Evolutionary conservation across 2,329 filamentous ascomycete species (phyloP), one percentile per base, ranked within the genome.

Genomic region (Colletotrichum sp.): DNA sequence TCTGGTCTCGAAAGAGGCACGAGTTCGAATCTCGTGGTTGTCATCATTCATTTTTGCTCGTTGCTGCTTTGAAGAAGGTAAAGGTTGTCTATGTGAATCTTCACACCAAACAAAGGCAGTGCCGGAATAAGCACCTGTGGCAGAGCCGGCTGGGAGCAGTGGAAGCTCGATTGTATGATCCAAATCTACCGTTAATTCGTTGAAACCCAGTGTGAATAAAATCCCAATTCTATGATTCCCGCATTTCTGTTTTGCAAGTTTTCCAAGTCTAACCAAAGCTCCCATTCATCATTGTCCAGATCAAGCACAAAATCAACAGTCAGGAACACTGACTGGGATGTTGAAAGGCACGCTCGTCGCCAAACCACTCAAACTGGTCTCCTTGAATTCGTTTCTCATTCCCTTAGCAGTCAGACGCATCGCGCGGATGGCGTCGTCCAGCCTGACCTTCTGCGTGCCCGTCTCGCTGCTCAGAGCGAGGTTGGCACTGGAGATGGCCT

Each of bases 321-420:
- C 87, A n/a, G 87, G 87, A 34, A 89, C 87, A 75, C 87, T 89
- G 65, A 89, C 87, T 7, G 87, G 87, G 56, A 89, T 89, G 73
- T 89, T 82, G 26, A 89, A 79, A 10, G 87, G 86, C 72, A 89
- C 87, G 73, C 87, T 89, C 4, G 86, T 89, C n/a, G 87, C 87
- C 74, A 89, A 76, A 4, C 87, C 87, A 63, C 87, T 89, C 30
- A 89, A 79, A 75, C 87, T 89, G 5, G 87, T 89, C 81, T 89
- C 87, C 82, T 89, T 89, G 79, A 89, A 89, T 80, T 89, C 87
- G 43, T 89, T 89, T 36, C 87, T 82, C 87, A 89, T 89, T 1
- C 87, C 87, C 80, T 87, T 84, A 5, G 87, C 87, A 0, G 87
- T 89, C 16, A 89, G 76, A 0, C 87, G 82, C 87, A 89, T 89